Evolutionary conservation across 1,139 yeast genomes (phyloP).

Genomic region (Magnusiomyces suaveolens): DNA sequence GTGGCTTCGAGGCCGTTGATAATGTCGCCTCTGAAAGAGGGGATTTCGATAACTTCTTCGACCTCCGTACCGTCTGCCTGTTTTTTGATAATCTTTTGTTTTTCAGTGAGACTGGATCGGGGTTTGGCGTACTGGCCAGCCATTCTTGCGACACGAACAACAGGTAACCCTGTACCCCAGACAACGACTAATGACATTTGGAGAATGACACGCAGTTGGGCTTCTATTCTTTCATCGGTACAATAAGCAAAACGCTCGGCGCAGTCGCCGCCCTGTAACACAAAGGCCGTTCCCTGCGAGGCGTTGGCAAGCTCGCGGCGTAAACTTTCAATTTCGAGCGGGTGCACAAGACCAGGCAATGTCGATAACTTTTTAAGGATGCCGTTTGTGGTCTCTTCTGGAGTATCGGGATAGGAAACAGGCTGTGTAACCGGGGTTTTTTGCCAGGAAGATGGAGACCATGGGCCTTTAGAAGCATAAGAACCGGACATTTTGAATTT

Average conservation of each 20-base stretch:
- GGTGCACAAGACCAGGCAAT: constrained; percentile 37
- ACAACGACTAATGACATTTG: constrained; percentile 38
- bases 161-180: constrained; percentile 36
- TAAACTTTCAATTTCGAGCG: constrained; percentile 32
- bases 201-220: constrained; percentile 35
- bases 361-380: constrained; percentile 36
- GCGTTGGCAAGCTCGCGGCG: constrained; percentile 33
- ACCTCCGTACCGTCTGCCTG: constrained; percentile 32
- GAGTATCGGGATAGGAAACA: constrained; percentile 35
- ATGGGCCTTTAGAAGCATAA: constrained; percentile 13
- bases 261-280: constrained; percentile 41
- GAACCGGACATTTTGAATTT: constrained; percentile 10
- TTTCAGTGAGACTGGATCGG: constrained; percentile 36
- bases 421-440: constrained; percentile 37
- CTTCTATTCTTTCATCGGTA: constrained; percentile 35
- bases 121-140: constrained; percentile 42
- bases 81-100: constrained; percentile 16
- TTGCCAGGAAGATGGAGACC: constrained; percentile 39
- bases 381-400: constrained; percentile 27
- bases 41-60: constrained; percentile 12
- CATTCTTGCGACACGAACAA: constrained; percentile 37
- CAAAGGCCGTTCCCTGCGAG: constrained; percentile 37
- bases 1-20: constrained; percentile 34
- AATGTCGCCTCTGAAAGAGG: constrained; percentile 38
- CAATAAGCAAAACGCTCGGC: constrained; percentile 40